Evolutionary conservation across 129 eudicot genomes (phyloP), one percentile per base, ranked within the genome.

Genomic region (Lonicera japonica): DNA sequence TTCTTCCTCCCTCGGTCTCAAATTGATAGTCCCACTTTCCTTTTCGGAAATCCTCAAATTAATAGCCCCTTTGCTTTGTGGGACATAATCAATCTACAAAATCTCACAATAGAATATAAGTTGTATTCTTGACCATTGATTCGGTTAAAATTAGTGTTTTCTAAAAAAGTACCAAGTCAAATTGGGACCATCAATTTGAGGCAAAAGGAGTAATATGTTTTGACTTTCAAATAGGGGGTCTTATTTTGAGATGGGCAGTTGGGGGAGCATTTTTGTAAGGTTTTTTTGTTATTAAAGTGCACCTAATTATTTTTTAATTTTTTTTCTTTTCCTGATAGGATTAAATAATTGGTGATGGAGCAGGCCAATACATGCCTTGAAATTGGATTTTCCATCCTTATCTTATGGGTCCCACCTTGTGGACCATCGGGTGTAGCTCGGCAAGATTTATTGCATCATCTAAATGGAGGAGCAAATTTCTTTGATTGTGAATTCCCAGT

Each of bases 401-500:
- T 9, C 34, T 20, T 50, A 38, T 11, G 56, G 68, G 36, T 29
- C 36, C 36, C 36, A 29, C 36, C 36, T 29, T 29, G 36, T 29
- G 36, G 36, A 29, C 36, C 36, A 29, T 29, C 36, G 6, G 6
- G 36, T 29, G 36, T 29, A 1, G 60, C 59, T 70, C 54, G 77
- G 61, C 59, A 59, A 65, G 67, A 55, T 55, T 66, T 72, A 66
- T 57, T 66, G 70, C 25, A 50, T 17, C 21, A 50, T 14, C 21
- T 0, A 7, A 1, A 20, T 29, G 61, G 52, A 67, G 66, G 60
- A 64, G 65, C 61, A 45, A 62, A 52, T 45, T 1, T 14, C 43
- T 61, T 72, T 61, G 41, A 55, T 64, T 65, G 79, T 71, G 63
- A 70, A 73, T 54, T 78, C 15, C 53, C 22, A 14, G 20, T 22